A percentile compares a stretch with the other conserved stretches of the same genome.
phyloP scores from a whole-genome alignment of 2,329 filamentous ascomycete species.

The Fusarium luffae region DNA sequence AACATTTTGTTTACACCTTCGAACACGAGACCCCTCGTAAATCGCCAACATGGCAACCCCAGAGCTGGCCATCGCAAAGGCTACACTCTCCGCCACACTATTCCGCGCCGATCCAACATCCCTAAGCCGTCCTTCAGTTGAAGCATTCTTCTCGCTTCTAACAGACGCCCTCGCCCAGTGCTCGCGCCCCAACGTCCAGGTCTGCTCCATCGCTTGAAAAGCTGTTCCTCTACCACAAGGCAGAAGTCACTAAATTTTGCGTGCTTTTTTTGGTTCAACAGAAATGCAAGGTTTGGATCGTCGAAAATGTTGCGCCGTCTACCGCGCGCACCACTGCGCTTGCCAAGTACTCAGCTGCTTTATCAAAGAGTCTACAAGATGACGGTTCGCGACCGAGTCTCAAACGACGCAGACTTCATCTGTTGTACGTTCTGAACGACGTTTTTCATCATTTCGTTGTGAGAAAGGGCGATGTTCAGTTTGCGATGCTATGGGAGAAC shows the following conservation, averaged over 20 bases:
- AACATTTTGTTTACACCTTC: conserved; percentile 1
- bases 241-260: conserved; percentile 47
- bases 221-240: conserved; percentile 39
- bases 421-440: conserved; percentile 84
- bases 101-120: conserved; percentile 79
- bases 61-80: conserved; percentile 81
- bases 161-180: conserved; percentile 75
- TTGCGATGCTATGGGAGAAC: conserved; percentile 68
- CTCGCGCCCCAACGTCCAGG: conserved; percentile 86
- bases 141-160: conserved; percentile 74
- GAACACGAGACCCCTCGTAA: neutral
- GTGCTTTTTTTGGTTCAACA: conserved; percentile 56
- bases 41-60: conserved; percentile 68
- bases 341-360: conserved; percentile 78
- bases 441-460: conserved; percentile 75
- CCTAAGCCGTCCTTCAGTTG: conserved; percentile 75
- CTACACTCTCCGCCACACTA: conserved; percentile 78
- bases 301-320: conserved; percentile 77
- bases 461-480: conserved; percentile 60
- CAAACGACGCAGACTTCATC: conserved; percentile 76
- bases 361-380: conserved; percentile 62
- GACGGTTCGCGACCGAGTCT: conserved; percentile 60
- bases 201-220: conserved; percentile 66
- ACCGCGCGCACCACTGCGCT: conserved; percentile 72
- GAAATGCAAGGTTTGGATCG: conserved; percentile 90